Base-by-base conservation (phyloP, 1,284 basidiomycete species). In the Pholiota adiposa region DNA sequence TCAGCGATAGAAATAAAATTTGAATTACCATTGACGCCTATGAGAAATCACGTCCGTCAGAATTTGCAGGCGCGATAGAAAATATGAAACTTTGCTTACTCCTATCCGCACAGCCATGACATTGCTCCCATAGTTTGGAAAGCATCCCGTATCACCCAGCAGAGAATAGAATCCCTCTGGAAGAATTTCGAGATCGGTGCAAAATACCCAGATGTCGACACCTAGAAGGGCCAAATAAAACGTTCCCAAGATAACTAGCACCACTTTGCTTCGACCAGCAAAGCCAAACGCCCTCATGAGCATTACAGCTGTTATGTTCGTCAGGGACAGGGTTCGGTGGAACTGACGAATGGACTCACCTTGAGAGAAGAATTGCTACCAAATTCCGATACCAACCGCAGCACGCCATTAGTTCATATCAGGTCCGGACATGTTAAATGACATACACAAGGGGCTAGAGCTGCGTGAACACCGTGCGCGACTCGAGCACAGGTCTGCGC, bases 121-220 rank as follows among this genome's bases (percentile, higher is more conserved):
- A 9, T 65, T 67, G 16, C 60, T 62, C 3, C 72, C 71, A 53
- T 76, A 78, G 41, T 78, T 70, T 3, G 76, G 75, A 57, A 75
- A 79, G 60, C 77, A 79, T 1, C 77, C 77, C 34, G 76, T 77
- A 2, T 76, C 76, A 0, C 70, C 72, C 12, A 68, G 66, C 0
- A 68, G 66, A 4, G 19, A 70, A 46, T 27, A 70, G 0, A 50
- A 66, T 31, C 51, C 67, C 68, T 40, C 61, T 61, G 38, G 66
- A 40, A 40, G 66, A 65, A 62, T n/a, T 63, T 63, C 29, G 58
- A 64, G 52, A 64, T 63, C 34, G 61, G 62, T 38, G 60, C 67
- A 60, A 55, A 78, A 78, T 8, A 72, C 72, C 75, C 76, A 76
- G 16, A 77, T 61, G 54, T 75, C 69, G 16, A 74, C 57, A 0